Base-by-base conservation (phyloP, 306 rosid species). In the Cucurbita moschata region DNA sequence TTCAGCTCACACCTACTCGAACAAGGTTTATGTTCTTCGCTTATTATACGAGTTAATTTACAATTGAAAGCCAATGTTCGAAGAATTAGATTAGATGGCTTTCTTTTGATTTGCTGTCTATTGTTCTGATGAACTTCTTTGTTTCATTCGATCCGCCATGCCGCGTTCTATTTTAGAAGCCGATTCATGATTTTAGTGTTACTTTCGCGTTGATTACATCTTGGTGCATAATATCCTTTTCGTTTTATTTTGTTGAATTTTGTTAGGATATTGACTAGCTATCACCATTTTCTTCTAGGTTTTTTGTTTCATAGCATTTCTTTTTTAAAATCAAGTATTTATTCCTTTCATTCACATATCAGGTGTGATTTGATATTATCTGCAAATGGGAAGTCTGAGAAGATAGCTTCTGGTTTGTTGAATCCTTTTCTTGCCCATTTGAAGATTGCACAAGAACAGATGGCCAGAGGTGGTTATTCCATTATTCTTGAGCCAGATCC, bases 1-100 rank as follows among this genome's bases (percentile, higher is more conserved):
- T 95, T 85, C 99, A 91, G 81, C 96, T 95, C 84, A 89, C 97
- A 15, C 97, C 99, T 64, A 95, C 99, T 77, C 84, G 97, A 82
- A 95, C 99, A 51, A 91, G 99, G 99, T 82, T 74, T 49, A 16
- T 50, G 43, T 52, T 57, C 68, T 71, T 4, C 15, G 21, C 73
- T 77, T 42, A 8, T n/a, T 18, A 5, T 64, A 42, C 69, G 67
- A 11, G 55, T 78, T 75, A 42, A 51, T 42, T 56, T 82, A 49
- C 12, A 37, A 42, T 61, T 52, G 16, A 52, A 66, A 66, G 38
- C 73, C 75, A 73, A 58, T 85, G 43, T 72, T 14, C 49, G 54
- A 40, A n/a, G 30, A 44, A 43, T 71, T 77, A 50, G 66, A 65
- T 55, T 76, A 15, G 57, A 8, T 43, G 37, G 21, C n/a, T 23